phyloP scores from a whole-genome alignment of 192 early-diverging fungal genomes.

The Haplosporangium gracile region DNA sequence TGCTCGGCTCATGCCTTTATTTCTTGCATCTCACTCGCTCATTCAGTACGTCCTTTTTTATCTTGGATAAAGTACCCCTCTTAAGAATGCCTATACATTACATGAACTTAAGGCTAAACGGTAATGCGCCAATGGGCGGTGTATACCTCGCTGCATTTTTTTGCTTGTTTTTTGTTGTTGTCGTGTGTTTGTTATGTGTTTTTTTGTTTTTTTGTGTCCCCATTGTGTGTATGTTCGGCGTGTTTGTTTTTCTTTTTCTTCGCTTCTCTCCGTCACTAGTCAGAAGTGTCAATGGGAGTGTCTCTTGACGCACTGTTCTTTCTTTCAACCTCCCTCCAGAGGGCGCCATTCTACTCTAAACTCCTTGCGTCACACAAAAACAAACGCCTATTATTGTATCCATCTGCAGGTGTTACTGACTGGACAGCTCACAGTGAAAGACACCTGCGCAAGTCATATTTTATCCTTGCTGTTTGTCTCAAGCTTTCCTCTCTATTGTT shows the following conservation, averaged over 20 bases:
- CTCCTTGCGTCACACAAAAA: constrained; percentile 1
- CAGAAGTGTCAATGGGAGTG: background rate
- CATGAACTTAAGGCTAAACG: background rate
- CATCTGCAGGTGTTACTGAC: background rate
- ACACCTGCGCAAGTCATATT: background rate
- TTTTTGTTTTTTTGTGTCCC: background rate
- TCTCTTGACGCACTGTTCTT: background rate
- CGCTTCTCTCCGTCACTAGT: background rate
- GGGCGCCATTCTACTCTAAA: background rate
- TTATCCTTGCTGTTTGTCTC: background rate
- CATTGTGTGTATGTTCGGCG: background rate
- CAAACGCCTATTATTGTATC: constrained; percentile 1
- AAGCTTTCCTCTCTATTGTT: background rate
- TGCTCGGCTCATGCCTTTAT: background rate
- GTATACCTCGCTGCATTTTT: background rate
- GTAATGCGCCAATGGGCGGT: background rate
- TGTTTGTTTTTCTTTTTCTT: background rate
- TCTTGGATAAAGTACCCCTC: background rate
- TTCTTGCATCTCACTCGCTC: background rate
- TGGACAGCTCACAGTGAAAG: background rate
- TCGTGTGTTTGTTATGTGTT: background rate
- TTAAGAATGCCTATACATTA: background rate
- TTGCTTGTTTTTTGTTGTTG: background rate
- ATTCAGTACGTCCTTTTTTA: background rate
- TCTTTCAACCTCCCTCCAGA: background rate